These are phyloP conservation scores for Aspergillus hancockii DNA, from an alignment of 495 filamentous ascomycete species.

Conservation along the genomic window DNA sequence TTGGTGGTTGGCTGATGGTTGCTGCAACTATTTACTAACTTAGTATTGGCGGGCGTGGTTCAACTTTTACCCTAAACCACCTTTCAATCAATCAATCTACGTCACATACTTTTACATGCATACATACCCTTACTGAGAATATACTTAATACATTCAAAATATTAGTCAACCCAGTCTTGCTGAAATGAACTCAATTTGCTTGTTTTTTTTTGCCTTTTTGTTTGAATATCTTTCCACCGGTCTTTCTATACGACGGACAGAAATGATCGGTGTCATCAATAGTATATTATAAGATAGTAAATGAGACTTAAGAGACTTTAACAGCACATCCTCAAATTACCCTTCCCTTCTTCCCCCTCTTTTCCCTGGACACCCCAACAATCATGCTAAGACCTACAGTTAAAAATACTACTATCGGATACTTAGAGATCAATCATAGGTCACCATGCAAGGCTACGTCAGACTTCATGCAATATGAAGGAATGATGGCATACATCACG, in stretches of 20 bases:
- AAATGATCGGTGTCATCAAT: background rate
- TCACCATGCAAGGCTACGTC: background rate
- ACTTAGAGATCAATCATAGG: background rate
- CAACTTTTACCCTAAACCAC: background rate
- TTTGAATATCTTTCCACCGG: background rate
- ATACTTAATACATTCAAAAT: no score
- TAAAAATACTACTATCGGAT: background rate
- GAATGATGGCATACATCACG: background rate
- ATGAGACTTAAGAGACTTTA: no score
- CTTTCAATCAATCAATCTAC: background rate
- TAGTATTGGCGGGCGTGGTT: background rate
- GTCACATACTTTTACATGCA: background rate
- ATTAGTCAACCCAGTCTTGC: no score
- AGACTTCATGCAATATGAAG: background rate
- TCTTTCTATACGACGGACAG: background rate
- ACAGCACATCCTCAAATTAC: no score
- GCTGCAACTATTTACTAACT: background rate
- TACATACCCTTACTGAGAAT: background rate
- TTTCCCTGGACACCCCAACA: background rate
- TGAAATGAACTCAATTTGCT: no score
- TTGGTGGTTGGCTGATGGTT: constrained; percentile 3
- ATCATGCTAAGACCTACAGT: background rate
- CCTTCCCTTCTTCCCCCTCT: background rate
- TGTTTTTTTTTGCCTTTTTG: no score
- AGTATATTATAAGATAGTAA: no score